phyloP scores from a whole-genome alignment of 2,329 filamentous ascomycete genomes.

The Cordyceps fumosorosea region DNA sequence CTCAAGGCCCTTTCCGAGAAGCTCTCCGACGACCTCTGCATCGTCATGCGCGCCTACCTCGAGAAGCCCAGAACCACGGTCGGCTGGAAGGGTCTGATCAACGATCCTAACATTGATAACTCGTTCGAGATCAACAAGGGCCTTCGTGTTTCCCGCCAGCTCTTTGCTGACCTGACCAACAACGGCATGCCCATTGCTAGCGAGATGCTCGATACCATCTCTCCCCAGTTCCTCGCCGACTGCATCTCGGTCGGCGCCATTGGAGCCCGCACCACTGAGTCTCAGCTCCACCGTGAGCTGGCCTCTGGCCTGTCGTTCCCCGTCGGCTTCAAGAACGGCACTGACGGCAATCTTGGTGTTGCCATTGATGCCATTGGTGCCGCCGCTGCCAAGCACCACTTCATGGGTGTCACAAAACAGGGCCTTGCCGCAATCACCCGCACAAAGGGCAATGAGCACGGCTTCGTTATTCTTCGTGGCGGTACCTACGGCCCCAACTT shows the following conservation, averaged over 20 bases:
- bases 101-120: slow-evolving; percentile 96
- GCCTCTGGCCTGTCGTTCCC: slow-evolving; percentile 94
- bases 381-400: slow-evolving; percentile 82
- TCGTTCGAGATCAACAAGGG: slow-evolving; percentile 99
- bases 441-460: slow-evolving; percentile 91
- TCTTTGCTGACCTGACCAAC: slow-evolving; percentile 85
- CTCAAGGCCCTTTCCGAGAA: slow-evolving; percentile 72
- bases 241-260: slow-evolving; percentile 93
- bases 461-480: slow-evolving; percentile 91
- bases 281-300: slow-evolving; percentile 91
- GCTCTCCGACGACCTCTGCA: slow-evolving; percentile 75
- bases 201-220: slow-evolving; percentile 99
- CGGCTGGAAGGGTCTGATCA: slow-evolving; percentile 98
- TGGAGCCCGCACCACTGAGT: slow-evolving; percentile 92
- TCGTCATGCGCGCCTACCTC: slow-evolving; percentile 98
- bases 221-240: slow-evolving; percentile 94
- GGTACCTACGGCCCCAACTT: slow-evolving; percentile 91
- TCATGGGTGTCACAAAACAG: slow-evolving; percentile 98
- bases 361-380: slow-evolving; percentile 94
- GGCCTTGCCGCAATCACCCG: slow-evolving; percentile 91
- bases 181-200: slow-evolving; percentile 90
- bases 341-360: slow-evolving; percentile 82
- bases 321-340: slow-evolving; percentile 99
- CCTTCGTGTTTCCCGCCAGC: slow-evolving; percentile 79
- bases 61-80: slow-evolving; percentile 98